Evolutionary conservation across 805 yeast species (phyloP), one percentile per base, ranked within the genome.

Genomic region (Yarrowia divulgata): DNA sequence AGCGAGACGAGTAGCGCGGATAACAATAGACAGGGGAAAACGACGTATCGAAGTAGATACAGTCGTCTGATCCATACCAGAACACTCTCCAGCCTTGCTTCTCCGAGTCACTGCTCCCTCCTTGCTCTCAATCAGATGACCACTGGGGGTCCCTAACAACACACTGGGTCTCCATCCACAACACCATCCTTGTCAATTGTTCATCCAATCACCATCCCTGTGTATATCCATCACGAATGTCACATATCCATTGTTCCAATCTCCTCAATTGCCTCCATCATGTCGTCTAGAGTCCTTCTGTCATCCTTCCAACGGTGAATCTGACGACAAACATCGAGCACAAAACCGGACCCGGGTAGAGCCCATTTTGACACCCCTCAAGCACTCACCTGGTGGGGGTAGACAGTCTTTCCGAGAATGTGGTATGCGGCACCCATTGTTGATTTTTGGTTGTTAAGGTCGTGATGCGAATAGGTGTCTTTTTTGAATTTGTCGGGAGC

Each of bases 361-460:
- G 29, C 37, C 35, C 37, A 6, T 19, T 18, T 19, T 19, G 19
- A 3, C 23, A 9, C 37, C 48, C 35, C 48, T 29, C 48, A 40
- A 12, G 12, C 63, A 57, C 85, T 45, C 81, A 84, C 87, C 73
- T 87, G 90, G 82, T 93, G 94, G 71, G 98, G 87, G 76, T 87
- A 92, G 76, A 93, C 87, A 73, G 90, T 81, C 83, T 85, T 91
- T 71, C 98, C 98, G 76, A 92, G 83, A 75, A 93, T 89, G 71
- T 83, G 83, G 85, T 93, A 93, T 78, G 92, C 90, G 76, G 90
- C 87, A 81, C 90, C 96, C 97, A 92, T 92, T 78, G 63, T 52
- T 50, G 68, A 48, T 70, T 63, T 50, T 43, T 60, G 66, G 46
- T 57, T 40, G 63, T 42, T 37, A 42, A 57, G 48, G 68, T 67